A percentile compares a stretch with the other conserved stretches of the same genome.
These are phyloP conservation scores for Syzygium aromaticum DNA, from an alignment of 345 rosid genomes.

Conservation along the genomic window DNA sequence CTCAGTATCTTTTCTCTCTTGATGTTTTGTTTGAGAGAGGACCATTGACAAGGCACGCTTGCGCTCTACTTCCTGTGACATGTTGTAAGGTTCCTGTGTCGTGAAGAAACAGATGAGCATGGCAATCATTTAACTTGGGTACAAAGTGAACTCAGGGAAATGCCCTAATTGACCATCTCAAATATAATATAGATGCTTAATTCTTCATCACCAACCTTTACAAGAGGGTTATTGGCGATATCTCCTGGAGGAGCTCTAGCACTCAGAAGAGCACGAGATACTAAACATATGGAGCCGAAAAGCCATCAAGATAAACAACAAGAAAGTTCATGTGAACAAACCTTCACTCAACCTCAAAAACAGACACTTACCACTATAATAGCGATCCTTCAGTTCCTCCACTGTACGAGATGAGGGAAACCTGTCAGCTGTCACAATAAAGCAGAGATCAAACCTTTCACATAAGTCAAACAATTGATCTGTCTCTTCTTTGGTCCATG, in stretches of 20 bases:
- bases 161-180: background rate
- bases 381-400: slow-evolving; percentile 90
- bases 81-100: slow-evolving; percentile 67
- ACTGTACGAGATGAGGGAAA: slow-evolving; percentile 51
- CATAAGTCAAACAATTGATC: slow-evolving; percentile 82
- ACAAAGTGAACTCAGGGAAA: background rate
- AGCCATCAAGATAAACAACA: background rate
- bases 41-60: slow-evolving; percentile 91
- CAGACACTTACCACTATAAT: slow-evolving; percentile 57
- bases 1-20: slow-evolving; percentile 89
- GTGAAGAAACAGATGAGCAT: background rate
- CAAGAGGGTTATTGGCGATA: slow-evolving; percentile 64
- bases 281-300: slow-evolving; percentile 14
- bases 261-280: slow-evolving; percentile 60
- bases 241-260: slow-evolving; percentile 80
- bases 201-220: slow-evolving; percentile 41
- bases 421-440: slow-evolving; percentile 69
- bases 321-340: background rate
- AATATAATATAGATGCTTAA: background rate
- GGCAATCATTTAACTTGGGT: background rate
- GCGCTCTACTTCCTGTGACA: slow-evolving; percentile 75
- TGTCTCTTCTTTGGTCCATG: slow-evolving; percentile 90
- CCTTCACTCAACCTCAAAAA: background rate
- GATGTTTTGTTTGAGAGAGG: slow-evolving; percentile 94
- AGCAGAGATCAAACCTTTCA: slow-evolving; percentile 80